Evolutionary conservation across 2,329 filamentous ascomycete species (phyloP), one percentile per base, ranked within the genome.

Genomic region (Ophiocordyceps unilateralis): DNA sequence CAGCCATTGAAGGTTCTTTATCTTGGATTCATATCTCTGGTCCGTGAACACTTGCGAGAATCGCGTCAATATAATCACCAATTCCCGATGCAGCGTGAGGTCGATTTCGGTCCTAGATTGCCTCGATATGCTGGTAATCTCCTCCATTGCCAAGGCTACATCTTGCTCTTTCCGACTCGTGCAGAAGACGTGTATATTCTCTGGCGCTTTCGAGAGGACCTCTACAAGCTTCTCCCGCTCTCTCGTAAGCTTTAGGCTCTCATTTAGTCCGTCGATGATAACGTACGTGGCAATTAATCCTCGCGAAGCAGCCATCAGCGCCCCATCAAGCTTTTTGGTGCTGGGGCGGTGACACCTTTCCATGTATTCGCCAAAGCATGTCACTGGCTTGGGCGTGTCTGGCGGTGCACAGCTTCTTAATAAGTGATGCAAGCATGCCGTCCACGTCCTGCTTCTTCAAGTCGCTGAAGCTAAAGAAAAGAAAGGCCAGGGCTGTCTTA

Each of bases 401-500:
- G 15, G 7, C 23, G 12, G 20, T 42, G 9, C 43, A 45, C 12
- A 45, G 36, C 19, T 47, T 43, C 38, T 45, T 47, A 19, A 43
- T 39, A 0, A 47, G 32, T 19, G 45, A 47, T 22, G 43, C 30
- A 1, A 47, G 45, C 45, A 47, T 47, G 0, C 5, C 38, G 36
- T 37, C 28, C 26, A 40, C 15, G 12, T 41, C 34, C 26, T 47
- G 43, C 23, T 43, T 43, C 20, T 39, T 23, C 15, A 20, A 6
- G 17, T 45, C 41, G 21, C 41, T 45, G 20, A 45, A 47, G 34
- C 39, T 45, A 19, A 47, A 43, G 41, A 40, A 43, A 21, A 43
- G 43, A 17, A 44, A 46, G 2, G 41, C 44, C 2, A 40, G 20
- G 10, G 34, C 39, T 4, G 17, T 38, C 12, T 23, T n/a, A 14